phyloP scores from a whole-genome alignment of 2,329 filamentous ascomycete species.

The Rhynchosporium secalis region DNA sequence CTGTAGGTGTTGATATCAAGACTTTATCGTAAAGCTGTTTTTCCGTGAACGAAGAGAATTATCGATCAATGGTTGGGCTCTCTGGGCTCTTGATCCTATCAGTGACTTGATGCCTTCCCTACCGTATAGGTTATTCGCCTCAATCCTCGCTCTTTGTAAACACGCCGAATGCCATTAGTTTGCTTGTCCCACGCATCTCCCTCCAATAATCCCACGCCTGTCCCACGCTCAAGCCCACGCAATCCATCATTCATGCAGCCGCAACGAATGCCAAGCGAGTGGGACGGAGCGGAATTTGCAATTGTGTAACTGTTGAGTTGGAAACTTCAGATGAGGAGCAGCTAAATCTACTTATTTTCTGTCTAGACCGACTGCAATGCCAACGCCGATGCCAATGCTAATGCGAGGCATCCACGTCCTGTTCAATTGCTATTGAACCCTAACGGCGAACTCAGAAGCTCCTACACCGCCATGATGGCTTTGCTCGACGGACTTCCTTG shows the following conservation, averaged over 20 bases:
- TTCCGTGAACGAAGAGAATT: no score
- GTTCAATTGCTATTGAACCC: constrained; percentile 5
- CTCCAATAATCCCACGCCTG: constrained; percentile 6
- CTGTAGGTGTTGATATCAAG: no score
- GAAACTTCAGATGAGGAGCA: not conserved
- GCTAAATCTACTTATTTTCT: not conserved
- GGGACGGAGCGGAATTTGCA: not conserved
- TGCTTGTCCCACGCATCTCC: constrained; percentile 7
- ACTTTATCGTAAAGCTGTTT: no score
- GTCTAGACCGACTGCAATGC: not conserved
- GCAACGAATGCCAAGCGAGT: not conserved
- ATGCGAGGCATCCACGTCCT: not conserved
- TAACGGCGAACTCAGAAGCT: not conserved
- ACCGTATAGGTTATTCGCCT: no score
- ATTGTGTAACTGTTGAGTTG: constrained; percentile 8
- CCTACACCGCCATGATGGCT: not conserved
- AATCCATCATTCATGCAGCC: not conserved
- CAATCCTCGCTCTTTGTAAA: not conserved
- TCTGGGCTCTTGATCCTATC: no score
- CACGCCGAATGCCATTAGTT: constrained; percentile 1
- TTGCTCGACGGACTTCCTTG: not conserved
- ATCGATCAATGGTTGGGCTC: no score
- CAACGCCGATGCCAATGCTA: constrained; percentile 6
- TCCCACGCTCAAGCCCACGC: not conserved
- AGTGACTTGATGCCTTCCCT: no score